Base-by-base conservation (phyloP, 768 basidiomycete genomes). In the Cystofilobasidium ferigula region DNA sequence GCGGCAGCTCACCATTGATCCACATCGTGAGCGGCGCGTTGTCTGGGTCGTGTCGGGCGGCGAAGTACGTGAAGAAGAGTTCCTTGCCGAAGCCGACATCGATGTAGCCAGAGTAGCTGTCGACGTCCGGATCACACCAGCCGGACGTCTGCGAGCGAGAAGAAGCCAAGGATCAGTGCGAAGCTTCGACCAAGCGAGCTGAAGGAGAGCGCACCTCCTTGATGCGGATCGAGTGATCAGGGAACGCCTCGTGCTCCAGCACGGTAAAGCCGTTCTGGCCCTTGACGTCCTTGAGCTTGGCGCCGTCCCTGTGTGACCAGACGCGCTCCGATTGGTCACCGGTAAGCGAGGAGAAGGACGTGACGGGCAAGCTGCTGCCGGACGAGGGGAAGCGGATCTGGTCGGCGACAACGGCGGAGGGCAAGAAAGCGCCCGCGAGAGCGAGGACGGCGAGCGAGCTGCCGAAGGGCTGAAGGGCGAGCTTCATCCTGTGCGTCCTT, bases 51-150 rank as follows among this genome's bases (percentile, higher is more conserved):
- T 78, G 78, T 68, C 86, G 77, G 69, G 82, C 84, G 75, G 87
- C 85, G 73, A 87, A 87, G 76, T 87, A 87, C 74, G 86, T 58
- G 57, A 68, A 68, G 45, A 63, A 68, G 24, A 68, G 56, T 28
- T 68, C 58, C 61, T 63, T 62, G 45, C 58, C 57, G 30, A 48
- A 30, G 26, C 67, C 67, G 62, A 68, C 67, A 38, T 68, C 67
- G 32, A 63, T 40, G 16, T 64, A 64, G 28, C 63, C 63, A 16
- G 61, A 42, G 18, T 20, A 59, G 8, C 40, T 54, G 32, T 67
- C 47, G 12, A 63, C 61, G 20, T 58, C 20, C 3, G 67, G 67
- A 24, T 68, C 67, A 30, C 67, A 68, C 67, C 67, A 68, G 9
- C 61, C 48, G 36, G 38, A n/a, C 24, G 36, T 20, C 20, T 20